A percentile compares a stretch with the other conserved stretches of the same genome.
phyloP scores from a whole-genome alignment of 192 early-diverging fungal genomes.

The Umbelopsis vinacea region DNA sequence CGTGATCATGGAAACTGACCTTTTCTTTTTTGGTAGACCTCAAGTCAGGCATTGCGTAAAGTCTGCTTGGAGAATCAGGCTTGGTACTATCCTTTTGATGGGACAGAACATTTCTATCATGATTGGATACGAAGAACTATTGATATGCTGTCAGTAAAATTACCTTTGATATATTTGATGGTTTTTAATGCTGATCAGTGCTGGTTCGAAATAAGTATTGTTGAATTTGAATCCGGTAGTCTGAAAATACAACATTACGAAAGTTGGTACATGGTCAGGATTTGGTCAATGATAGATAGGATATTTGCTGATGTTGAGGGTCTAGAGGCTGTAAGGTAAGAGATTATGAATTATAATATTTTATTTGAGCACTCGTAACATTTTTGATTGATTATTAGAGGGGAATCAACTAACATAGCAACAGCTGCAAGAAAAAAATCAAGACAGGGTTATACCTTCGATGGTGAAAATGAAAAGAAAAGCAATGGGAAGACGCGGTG shows the following conservation, averaged over 20 bases:
- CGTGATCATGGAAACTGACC: no score
- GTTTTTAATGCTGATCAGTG: conserved; percentile 3
- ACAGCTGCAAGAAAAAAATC: conserved; percentile 33
- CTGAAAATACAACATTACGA: conserved; percentile 30
- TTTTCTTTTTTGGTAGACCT: no score
- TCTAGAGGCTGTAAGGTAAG: conserved; percentile 29
- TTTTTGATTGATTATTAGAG: no score
- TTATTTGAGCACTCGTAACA: no score
- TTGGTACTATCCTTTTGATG: background rate
- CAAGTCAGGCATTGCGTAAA: background rate
- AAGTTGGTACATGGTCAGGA: conserved; percentile 24
- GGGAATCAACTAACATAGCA: conserved; percentile 26
- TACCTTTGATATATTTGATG: background rate
- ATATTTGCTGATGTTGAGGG: conserved; percentile 27
- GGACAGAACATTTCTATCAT: conserved; percentile 21
- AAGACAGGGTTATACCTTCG: conserved; percentile 25
- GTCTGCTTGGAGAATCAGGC: conserved; percentile 16
- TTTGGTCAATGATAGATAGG: conserved; percentile 39
- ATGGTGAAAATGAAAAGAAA: conserved; percentile 29
- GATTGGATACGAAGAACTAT: conserved; percentile 32
- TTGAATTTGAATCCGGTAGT: conserved; percentile 35
- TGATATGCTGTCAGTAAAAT: conserved; percentile 32
- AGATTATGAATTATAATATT: background rate
- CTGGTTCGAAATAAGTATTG: no score
- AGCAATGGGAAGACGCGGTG: conserved; percentile 28